Conservation (phyloP, 192 early-diverging fungal species). For the Coemansia sp. region DNA sequence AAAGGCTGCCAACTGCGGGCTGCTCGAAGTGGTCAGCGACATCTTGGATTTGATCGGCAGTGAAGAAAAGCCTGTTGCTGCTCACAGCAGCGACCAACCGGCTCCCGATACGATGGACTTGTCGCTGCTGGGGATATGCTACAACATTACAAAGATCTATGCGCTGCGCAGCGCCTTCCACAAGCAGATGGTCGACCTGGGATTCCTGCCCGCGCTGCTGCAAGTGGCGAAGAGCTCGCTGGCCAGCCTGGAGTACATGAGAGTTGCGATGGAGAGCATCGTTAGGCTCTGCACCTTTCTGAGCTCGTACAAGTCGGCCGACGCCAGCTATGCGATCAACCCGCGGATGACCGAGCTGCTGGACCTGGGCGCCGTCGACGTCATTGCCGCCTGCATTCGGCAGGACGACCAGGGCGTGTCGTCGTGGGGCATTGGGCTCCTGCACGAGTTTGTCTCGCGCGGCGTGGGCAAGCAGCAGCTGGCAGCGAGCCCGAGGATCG, state of each 20-base stretch:
- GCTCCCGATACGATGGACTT: background rate
- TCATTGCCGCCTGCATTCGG: slow-evolving; percentile 31
- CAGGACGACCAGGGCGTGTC: slow-evolving; percentile 42
- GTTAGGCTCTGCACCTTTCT: slow-evolving; percentile 47
- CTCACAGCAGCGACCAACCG: background rate
- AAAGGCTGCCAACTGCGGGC: slow-evolving; percentile 14
- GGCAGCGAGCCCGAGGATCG: slow-evolving; percentile 25
- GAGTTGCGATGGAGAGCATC: slow-evolving; percentile 34
- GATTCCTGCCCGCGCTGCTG: slow-evolving; percentile 33
- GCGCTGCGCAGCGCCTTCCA: slow-evolving; percentile 27
- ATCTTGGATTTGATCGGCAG: slow-evolving; percentile 7
- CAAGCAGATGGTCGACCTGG: slow-evolving; percentile 27
- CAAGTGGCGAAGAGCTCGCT: slow-evolving; percentile 17
- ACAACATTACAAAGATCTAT: slow-evolving; percentile 18
- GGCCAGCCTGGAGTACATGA: slow-evolving; percentile 28
- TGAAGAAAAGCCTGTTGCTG: background rate
- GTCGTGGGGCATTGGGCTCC: slow-evolving; percentile 51
- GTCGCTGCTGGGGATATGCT: slow-evolving; percentile 17
- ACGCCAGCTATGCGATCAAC: slow-evolving; percentile 2
- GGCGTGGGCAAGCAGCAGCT: slow-evolving; percentile 28
- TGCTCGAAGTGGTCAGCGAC: slow-evolving; percentile 14
- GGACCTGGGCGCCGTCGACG: slow-evolving; percentile 26
- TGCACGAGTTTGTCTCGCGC: slow-evolving; percentile 52
- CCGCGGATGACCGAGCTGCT: slow-evolving; percentile 32
- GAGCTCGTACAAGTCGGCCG: background rate